phyloP scores from a whole-genome alignment of 1,284 basidiomycete genomes.

The Tylopilus microsporus region DNA sequence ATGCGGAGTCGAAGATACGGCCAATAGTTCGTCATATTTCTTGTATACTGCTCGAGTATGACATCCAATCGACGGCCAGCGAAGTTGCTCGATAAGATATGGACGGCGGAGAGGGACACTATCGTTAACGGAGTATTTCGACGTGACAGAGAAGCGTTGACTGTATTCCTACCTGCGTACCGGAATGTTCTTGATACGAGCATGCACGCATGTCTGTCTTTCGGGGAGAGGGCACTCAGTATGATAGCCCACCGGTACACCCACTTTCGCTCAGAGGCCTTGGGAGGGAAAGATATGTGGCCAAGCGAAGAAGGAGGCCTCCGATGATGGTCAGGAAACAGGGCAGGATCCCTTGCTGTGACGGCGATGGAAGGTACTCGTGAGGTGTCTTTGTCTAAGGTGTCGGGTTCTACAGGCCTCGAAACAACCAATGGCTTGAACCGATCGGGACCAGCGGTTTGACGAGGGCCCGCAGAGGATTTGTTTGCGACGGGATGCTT shows the following conservation, averaged over 20 bases:
- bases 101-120: conserved; percentile 60
- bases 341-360: not conserved
- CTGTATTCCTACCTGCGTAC: conserved; percentile 51
- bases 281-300: conserved; percentile 52
- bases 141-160: not conserved
- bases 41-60: conserved; percentile 37
- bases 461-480: not conserved
- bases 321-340: not conserved
- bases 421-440: conserved; percentile 18
- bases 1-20: conserved; percentile 56
- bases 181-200: conserved; percentile 58
- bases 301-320: conserved; percentile 28
- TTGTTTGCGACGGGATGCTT: not conserved
- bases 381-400: not conserved
- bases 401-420: not conserved
- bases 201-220: conserved; percentile 41
- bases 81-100: conserved; percentile 44
- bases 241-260: conserved; percentile 51
- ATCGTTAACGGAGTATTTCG: not conserved
- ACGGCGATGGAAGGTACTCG: conserved; percentile 18
- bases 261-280: conserved; percentile 50
- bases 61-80: conserved; percentile 44
- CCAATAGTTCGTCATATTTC: conserved; percentile 59
- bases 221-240: conserved; percentile 44
- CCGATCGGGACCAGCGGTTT: conserved; percentile 2